Evolutionary conservation across 768 basidiomycete genomes (phyloP).

Genomic region (Macrolepiota fuliginosa): DNA sequence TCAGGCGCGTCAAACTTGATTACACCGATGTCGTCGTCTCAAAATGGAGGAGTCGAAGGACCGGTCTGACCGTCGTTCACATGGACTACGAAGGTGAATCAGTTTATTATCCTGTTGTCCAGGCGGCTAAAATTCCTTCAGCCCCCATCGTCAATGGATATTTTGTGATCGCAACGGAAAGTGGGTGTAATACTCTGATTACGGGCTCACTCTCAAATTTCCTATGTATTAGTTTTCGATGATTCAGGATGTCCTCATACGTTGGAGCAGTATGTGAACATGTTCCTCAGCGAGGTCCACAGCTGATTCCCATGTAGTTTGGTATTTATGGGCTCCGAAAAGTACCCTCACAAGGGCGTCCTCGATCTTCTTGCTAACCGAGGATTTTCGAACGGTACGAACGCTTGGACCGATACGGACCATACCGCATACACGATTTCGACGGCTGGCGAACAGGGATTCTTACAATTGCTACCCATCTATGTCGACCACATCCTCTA

Average conservation of each 20-base stretch:
- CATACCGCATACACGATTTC: constrained; percentile 95
- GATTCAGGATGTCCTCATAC: constrained; percentile 97
- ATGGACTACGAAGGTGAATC: constrained; percentile 83
- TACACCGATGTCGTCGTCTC: constrained; percentile 80
- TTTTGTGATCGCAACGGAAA: constrained; percentile 89
- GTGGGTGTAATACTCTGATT: constrained; percentile 32
- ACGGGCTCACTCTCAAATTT: not conserved
- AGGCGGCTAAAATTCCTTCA: constrained; percentile 28
- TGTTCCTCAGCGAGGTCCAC: not conserved
- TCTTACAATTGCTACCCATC: constrained; percentile 80
- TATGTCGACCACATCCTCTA: constrained; percentile 97
- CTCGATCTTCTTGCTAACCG: constrained; percentile 94
- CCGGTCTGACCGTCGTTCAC: constrained; percentile 89
- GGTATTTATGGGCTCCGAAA: constrained; percentile 93
- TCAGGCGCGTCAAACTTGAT: constrained; percentile 72
- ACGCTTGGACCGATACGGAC: constrained; percentile 97
- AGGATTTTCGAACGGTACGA: constrained; percentile 87
- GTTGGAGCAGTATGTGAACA: constrained; percentile 76
- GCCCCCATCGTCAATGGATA: constrained; percentile 90
- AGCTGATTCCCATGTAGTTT: constrained; percentile 43
- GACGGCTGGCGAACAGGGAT: constrained; percentile 93
- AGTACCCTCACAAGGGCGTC: constrained; percentile 95
- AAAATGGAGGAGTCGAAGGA: constrained; percentile 85
- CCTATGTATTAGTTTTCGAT: constrained; percentile 67
- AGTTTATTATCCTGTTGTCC: constrained; percentile 8